Conservation (phyloP, 805 yeast species). For the Nakazawaea wyomingensis region DNA sequence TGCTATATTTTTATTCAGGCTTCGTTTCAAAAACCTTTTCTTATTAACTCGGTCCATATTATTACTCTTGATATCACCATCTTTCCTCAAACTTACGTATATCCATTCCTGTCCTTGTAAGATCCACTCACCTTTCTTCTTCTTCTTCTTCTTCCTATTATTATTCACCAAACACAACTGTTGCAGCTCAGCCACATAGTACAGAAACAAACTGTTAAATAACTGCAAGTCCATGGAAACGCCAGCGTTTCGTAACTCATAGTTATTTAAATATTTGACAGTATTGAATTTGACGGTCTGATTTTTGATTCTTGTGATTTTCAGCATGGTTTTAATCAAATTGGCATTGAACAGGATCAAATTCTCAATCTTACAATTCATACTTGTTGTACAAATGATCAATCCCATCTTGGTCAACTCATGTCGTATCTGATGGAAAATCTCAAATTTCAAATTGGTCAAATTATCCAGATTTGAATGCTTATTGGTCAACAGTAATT, state of each 20-base stretch:
- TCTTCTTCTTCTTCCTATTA: too few relatives aligned
- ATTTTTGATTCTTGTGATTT: background rate
- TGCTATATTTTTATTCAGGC: too few relatives aligned
- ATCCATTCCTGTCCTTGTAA: background rate
- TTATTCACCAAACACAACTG: too few relatives aligned
- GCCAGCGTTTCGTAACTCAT: background rate
- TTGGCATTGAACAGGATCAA: background rate
- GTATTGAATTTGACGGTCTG: background rate
- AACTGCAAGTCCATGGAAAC: slow-evolving; percentile 1
- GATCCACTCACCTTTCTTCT: slow-evolving; percentile 1
- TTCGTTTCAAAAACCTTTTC: background rate
- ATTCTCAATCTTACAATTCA: slow-evolving; percentile 6
- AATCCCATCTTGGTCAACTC: background rate
- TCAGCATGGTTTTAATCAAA: background rate
- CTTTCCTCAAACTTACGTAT: too few relatives aligned
- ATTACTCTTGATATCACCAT: too few relatives aligned
- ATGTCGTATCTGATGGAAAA: slow-evolving; percentile 8
- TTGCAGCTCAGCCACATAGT: too few relatives aligned
- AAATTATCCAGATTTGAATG: background rate
- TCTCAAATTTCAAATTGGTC: background rate
- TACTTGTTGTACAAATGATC: slow-evolving; percentile 4
- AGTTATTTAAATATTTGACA: background rate
- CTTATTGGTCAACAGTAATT: background rate
- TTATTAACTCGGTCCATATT: too few relatives aligned
- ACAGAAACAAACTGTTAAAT: slow-evolving; percentile 7